phyloP scores from a whole-genome alignment of 441 rosid species.

The Gossypium trilobum region DNA sequence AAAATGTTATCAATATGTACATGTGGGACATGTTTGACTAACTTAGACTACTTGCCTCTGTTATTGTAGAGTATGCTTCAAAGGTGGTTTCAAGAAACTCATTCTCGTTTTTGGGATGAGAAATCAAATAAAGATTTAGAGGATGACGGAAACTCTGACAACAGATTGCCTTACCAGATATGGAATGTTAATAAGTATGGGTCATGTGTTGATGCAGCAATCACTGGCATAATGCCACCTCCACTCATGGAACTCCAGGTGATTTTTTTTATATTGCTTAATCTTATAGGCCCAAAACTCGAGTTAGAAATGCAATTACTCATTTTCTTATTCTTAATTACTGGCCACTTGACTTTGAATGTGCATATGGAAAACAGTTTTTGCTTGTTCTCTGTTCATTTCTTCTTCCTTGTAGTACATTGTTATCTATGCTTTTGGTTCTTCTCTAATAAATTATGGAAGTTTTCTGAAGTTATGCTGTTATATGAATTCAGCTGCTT shows the following conservation, averaged over 20 bases:
- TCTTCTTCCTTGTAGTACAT: conserved; percentile 1
- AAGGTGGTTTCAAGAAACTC: conserved; percentile 52
- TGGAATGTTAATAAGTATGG: conserved; percentile 87
- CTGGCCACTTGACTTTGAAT: background rate
- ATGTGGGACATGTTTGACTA: background rate
- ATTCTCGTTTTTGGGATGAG: conserved; percentile 67
- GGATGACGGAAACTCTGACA: conserved; percentile 32
- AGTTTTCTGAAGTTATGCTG: conserved; percentile 38
- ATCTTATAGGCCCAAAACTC: background rate
- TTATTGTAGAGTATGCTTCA: conserved; percentile 53
- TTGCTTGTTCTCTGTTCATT: background rate
- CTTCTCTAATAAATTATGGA: conserved; percentile 23
- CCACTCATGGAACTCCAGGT: conserved; percentile 88
- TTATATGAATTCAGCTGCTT: conserved; percentile 73
- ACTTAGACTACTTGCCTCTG: background rate
- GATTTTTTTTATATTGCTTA: conserved; percentile 6
- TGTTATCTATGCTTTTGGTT: conserved; percentile 17
- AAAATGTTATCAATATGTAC: background rate
- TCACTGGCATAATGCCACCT: conserved; percentile 86
- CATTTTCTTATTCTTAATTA: background rate
- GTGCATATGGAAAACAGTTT: background rate
- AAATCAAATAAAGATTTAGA: conserved; percentile 32
- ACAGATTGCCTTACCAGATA: conserved; percentile 59
- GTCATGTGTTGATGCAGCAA: conserved; percentile 65
- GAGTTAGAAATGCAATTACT: background rate